Base-by-base conservation (phyloP, 1,284 basidiomycete genomes). In the Cutaneotrichosporon sp. region DNA sequence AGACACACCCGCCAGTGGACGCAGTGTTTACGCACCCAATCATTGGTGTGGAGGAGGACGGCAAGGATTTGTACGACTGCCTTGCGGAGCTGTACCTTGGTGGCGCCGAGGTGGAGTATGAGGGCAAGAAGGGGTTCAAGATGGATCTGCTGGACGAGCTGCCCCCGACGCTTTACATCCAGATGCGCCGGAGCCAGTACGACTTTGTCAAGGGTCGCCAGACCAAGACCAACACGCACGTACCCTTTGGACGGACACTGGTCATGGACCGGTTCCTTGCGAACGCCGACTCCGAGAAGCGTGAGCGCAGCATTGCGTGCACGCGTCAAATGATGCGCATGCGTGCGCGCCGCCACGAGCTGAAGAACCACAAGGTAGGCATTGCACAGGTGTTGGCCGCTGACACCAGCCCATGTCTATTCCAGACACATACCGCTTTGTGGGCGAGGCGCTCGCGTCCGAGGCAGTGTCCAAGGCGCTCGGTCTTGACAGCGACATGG, bases 121-220 rank as follows among this genome's bases (percentile, higher is more conserved):
- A 91, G 56, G 89, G 89, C 4, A 83, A 84, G 59, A 87, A 87
- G 68, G 88, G 87, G 18, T 82, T 83, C 54, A 93, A 97, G 83
- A 86, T 91, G 61, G 87, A 96, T 38, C 81, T 87, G 12, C 79
- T 97, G 35, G 83, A 94, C 8, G 84, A 91, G 54, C 79, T 93
- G 20, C 94, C 94, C 1, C 89, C 90, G 1, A 75, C 97, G 52
- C 76, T 99, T 30, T 96, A 99, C 69, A 89, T 99, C 46, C 94
- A 97, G 71, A 81, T 98, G 33, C 88, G 94, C 88, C 82, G 94
- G 56, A 96, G 93, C 1, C 94, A 97, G 83, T 99, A 94, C 77
- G 93, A 99, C 70, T 82, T 58, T 10, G 52, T 56, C 2, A 67
- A 64, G 12, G 56, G 59, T 52, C 85, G 91, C 59, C 85, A 92